Conservation (phyloP, 768 basidiomycete genomes). For the Exidia glandulosa region DNA sequence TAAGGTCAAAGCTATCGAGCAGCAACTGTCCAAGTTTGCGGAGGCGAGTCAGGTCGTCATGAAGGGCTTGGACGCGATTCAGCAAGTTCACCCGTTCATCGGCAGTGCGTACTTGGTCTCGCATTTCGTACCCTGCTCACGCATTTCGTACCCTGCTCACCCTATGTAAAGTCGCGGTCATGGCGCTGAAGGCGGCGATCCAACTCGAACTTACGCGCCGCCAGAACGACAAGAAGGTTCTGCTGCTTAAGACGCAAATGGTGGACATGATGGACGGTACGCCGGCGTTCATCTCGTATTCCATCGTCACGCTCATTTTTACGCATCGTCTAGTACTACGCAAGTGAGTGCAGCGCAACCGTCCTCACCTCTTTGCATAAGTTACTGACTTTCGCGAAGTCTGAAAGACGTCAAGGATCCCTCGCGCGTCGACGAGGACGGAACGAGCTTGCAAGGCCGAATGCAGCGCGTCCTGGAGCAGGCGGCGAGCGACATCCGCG, state of each 20-base stretch:
- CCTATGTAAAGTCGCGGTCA: neutral
- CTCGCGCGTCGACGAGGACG: constrained; percentile 21
- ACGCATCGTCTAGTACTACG: neutral
- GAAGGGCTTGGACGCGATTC: neutral
- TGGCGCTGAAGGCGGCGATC: constrained; percentile 3
- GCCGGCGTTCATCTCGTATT: neutral
- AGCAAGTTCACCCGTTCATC: constrained; percentile 3
- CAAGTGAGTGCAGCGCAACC: neutral
- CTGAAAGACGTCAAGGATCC: constrained; percentile 19
- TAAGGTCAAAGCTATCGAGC: neutral
- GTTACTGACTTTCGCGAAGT: constrained; percentile 9
- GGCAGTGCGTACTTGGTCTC: neutral
- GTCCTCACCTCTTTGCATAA: neutral
- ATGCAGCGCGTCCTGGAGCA: constrained; percentile 17
- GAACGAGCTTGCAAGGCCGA: constrained; percentile 20
- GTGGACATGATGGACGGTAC: constrained; percentile 1
- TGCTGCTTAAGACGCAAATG: neutral
- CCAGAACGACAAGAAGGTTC: constrained; percentile 1
- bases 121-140: too few species aligned
- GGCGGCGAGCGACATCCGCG: constrained; percentile 31
- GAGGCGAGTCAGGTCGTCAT: neutral
- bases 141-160: neutral
- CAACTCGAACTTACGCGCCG: constrained; percentile 1
- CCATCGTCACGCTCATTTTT: neutral
- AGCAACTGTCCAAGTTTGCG: neutral